Base-by-base conservation (phyloP, 2,329 filamentous ascomycete genomes). In the Claviceps citrina region DNA sequence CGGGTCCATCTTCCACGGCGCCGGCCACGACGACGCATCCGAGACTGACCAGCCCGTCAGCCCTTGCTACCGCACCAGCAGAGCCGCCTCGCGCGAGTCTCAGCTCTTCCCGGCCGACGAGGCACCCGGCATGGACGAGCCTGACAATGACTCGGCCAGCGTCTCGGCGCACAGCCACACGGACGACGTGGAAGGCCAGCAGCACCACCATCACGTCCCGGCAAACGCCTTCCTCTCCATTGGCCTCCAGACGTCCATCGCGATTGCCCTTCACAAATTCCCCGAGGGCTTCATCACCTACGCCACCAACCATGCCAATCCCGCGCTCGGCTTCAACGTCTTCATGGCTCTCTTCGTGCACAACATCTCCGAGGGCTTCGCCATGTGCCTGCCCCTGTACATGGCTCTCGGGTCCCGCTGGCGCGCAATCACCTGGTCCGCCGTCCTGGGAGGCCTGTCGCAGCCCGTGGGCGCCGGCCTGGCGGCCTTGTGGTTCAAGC, bases 271-370 rank as follows among this genome's bases (percentile, higher is more conserved):
- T 1, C 91, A 98, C 66, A 98, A 98, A 57, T 81, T 96, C 27
- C 91, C 91, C 1, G 91, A 81, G 52, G 77, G 77, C 18, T 81
- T 81, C 56, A 80, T 98, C 50, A 96, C 89, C 1, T 98, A 93
- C 57, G 89, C 91, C 8, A 95, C 91, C 8, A 98, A 96, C 60
- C 91, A 98, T 56, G 89, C 86, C 10, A 96, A 87, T 56, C 87
- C 91, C 0, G 68, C 73, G 0, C 74, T 98, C 0, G 91, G 91
- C 16, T 77, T 94, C 59, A 82, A 84, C 39, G 85, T 98, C 40
- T 98, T 98, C 63, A 74, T 96, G 59, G 89, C 91, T 0, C 72
- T 98, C 7, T 94, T 94, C 55, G 89, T 98, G 43, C 91, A 98
- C 69, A 98, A 96, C 63, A 93, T 98, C 53, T 87, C 85, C 22